Base-by-base conservation (phyloP, 192 early-diverging fungal species). In the Thamnidium elegans region DNA sequence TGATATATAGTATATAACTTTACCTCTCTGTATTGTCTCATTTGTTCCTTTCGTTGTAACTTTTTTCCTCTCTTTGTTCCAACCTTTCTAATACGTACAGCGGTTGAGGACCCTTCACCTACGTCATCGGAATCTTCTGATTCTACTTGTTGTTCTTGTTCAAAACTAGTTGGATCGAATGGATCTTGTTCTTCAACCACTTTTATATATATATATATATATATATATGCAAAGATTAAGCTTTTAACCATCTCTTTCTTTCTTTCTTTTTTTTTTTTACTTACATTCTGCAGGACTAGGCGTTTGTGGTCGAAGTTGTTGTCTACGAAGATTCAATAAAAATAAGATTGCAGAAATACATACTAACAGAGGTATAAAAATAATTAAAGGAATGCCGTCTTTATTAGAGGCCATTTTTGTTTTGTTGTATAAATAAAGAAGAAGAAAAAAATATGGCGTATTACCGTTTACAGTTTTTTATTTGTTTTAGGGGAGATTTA, bases 11-110 rank as follows among this genome's bases (percentile, higher is more conserved):
- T 45, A 15, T 26, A 26, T 26, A 26, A 26, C 7, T 17, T 63
- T 48, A 69, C 67, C 32, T 69, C 67, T 48, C 59, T 61, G 45
- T 69, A 69, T 42, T 69, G 67, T 61, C 67, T 47, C 60, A 54
- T 62, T 34, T 69, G 67, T 50, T 69, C 67, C 7, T 69, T 69
- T 42, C 61, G 32, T 20, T 58, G 62, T 32, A 69, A 13, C 23
- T 69, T 69, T 20, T 63, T 60, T 7, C 60, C 67, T 43, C 61
- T 26, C 20, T 69, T 69, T 7, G 63, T 69, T 3, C 67, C 67
- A 17, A 63, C 20, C 30, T 63, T 69, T 31, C 47, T 61, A 0
- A 63, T n/a, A 19, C 61, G 59, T 3, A 62, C 44, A 15, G 67
- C 61, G 15, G 60, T 56, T 2, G 60, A 56, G 15, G 67, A 63